These are phyloP conservation scores for Fusarium dimerum DNA, from an alignment of 2,329 filamentous ascomycete genomes.

Conservation along the genomic window DNA sequence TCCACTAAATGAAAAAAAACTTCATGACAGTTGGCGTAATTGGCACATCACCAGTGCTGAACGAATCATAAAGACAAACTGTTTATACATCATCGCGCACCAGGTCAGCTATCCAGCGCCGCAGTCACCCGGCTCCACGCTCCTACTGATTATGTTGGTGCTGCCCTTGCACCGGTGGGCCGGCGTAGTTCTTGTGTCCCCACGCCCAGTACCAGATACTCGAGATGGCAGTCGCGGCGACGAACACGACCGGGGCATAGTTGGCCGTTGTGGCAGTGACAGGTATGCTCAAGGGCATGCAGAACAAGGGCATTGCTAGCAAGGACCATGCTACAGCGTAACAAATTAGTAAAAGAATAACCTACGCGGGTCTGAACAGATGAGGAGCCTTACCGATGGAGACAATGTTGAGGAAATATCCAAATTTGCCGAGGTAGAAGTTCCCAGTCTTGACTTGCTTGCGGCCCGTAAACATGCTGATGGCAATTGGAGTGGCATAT, in stretches of 20 bases:
- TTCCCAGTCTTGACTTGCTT: slow-evolving; percentile 4
- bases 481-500: slow-evolving; percentile 69
- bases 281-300: slow-evolving; percentile 9
- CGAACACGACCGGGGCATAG: slow-evolving; percentile 11
- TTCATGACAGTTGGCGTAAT: no score
- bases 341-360: neutral
- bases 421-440: slow-evolving; percentile 6
- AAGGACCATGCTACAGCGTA: slow-evolving; percentile 8
- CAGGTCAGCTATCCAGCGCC: no score
- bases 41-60: no score
- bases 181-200: slow-evolving; percentile 13
- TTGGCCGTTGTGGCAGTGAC: slow-evolving; percentile 3
- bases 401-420: slow-evolving; percentile 1
- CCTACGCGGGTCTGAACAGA: neutral
- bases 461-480: slow-evolving; percentile 1
- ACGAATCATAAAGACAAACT: no score
- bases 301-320: slow-evolving; percentile 11
- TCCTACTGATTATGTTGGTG: no score
- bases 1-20: no score
- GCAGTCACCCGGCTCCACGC: no score
- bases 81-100: no score
- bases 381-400: slow-evolving; percentile 3
- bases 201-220: slow-evolving; percentile 13
- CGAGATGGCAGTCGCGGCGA: slow-evolving; percentile 4
- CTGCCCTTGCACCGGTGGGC: no score